These are phyloP conservation scores for Gossypium davidsonii DNA, from an alignment of 441 rosid genomes.

Conservation along the genomic window DNA sequence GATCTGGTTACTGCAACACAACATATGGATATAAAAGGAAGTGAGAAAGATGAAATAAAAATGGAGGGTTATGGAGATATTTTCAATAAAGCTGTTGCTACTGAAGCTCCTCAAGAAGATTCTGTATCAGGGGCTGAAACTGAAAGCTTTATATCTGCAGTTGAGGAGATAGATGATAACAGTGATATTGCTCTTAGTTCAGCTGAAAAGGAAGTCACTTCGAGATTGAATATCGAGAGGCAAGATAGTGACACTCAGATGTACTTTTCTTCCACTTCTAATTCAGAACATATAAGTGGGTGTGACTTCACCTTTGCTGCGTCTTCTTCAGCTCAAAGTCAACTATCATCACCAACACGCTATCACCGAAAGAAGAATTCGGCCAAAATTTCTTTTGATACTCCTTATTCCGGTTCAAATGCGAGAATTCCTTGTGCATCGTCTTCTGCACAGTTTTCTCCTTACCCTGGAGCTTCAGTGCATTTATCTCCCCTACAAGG, in stretches of 20 bases:
- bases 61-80: slow-evolving; percentile 28
- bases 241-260: slow-evolving; percentile 36
- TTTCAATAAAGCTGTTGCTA: slow-evolving; percentile 28
- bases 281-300: slow-evolving; percentile 34
- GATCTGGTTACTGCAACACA: slow-evolving; percentile 55
- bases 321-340: slow-evolving; percentile 37
- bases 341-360: slow-evolving; percentile 25
- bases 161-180: slow-evolving; percentile 61
- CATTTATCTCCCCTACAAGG: slow-evolving; percentile 32
- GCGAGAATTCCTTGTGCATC: slow-evolving; percentile 31
- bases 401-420: slow-evolving; percentile 20
- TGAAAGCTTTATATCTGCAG: slow-evolving; percentile 84
- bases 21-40: slow-evolving; percentile 56
- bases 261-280: slow-evolving; percentile 28
- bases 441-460: slow-evolving; percentile 33
- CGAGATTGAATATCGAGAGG: slow-evolving; percentile 41
- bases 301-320: slow-evolving; percentile 74
- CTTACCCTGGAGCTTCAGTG: slow-evolving; percentile 36
- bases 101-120: slow-evolving; percentile 43
- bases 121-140: slow-evolving; percentile 67
- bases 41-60: slow-evolving; percentile 20
- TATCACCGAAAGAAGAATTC: slow-evolving; percentile 35
- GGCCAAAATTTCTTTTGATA: slow-evolving; percentile 25
- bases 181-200: slow-evolving; percentile 41
- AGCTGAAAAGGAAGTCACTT: slow-evolving; percentile 62